Base-by-base conservation (phyloP, 768 basidiomycete genomes). In the Daedaleopsis nitida region DNA sequence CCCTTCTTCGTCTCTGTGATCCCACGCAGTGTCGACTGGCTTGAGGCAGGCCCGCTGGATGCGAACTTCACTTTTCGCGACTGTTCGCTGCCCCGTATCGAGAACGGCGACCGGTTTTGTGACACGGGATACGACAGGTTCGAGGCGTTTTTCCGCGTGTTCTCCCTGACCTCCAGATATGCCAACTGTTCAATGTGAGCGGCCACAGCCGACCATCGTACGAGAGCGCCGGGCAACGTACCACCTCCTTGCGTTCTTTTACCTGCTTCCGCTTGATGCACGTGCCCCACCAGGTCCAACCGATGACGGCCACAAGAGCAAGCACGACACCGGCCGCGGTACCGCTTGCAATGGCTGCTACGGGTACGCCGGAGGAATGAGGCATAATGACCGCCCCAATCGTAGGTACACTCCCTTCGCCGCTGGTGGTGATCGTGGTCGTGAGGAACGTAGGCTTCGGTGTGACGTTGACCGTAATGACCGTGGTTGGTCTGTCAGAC, bases 321-420 rank as follows among this genome's bases (percentile, higher is more conserved):
- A 86, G 72, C 9, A 77, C 54, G 34, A 78, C 74, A 21, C 86
- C 86, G 0, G 74, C 84, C 2, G 68, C 74, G 0, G 77, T 72
- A 10, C 84, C 84, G 7, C 83, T 83, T 7, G 74, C 81, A 61
- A 86, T 81, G 12, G 82, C 79, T 12, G 69, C 79, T 11, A 85
- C 68, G 9, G 84, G 84, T 8, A 84, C 63, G 38, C 65, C 21
- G 0, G 67, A 27, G 23, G 32, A 63, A 7, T 21, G 52, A 1
- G 45, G 43, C 35, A 11, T 49, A 27, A 16, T 43, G 6, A 51
- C 61, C 12, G 52, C 51, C 3, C 52, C 48, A 11, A 43, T 37
- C 16, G 54, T 60, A 0, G 63, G 55, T 2, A 63, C 14, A 24
- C 54, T 59, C 13, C 63, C 21, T 10, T 61, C 34, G 49, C 61